Evolutionary conservation across 2,329 filamentous ascomycete species (phyloP).

Genomic region (Alternaria longipes): DNA sequence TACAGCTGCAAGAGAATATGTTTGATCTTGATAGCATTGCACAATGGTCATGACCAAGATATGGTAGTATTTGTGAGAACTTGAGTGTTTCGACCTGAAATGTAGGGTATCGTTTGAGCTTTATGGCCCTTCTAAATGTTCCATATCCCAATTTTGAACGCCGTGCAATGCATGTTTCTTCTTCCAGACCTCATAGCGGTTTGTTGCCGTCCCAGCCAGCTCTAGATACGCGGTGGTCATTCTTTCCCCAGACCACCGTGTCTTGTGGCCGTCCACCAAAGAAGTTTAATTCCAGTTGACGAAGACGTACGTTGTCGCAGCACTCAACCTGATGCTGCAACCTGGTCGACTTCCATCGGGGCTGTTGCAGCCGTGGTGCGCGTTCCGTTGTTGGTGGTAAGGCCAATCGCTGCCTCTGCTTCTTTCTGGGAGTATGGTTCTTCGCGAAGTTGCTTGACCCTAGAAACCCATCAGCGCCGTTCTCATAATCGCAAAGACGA

Average conservation of each 20-base stretch:
- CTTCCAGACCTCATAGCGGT: background rate
- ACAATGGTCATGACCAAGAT: background rate
- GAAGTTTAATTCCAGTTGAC: background rate
- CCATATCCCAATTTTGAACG: conserved; percentile 37
- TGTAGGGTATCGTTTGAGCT: conserved; percentile 47
- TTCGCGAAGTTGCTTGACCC: conserved; percentile 82
- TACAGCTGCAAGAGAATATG: background rate
- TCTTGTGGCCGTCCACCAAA: background rate
- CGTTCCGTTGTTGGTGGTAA: conserved; percentile 73
- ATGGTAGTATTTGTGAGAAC: background rate
- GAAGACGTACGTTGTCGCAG: background rate
- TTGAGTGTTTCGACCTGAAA: conserved; percentile 2
- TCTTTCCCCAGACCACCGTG: background rate
- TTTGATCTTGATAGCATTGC: background rate
- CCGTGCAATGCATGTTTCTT: conserved; percentile 42
- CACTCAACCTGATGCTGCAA: conserved; percentile 23
- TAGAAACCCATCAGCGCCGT: conserved; percentile 51
- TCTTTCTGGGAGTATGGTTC: conserved; percentile 87
- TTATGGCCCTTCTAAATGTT: conserved; percentile 37
- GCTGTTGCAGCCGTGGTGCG: conserved; percentile 40
- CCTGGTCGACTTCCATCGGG: conserved; percentile 48
- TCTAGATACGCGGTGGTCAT: background rate
- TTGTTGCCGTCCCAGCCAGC: background rate
- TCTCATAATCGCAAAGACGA: background rate
- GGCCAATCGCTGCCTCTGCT: conserved; percentile 80